Conservation (phyloP, 306 rosid genomes). For the Datisca glomerata region DNA sequence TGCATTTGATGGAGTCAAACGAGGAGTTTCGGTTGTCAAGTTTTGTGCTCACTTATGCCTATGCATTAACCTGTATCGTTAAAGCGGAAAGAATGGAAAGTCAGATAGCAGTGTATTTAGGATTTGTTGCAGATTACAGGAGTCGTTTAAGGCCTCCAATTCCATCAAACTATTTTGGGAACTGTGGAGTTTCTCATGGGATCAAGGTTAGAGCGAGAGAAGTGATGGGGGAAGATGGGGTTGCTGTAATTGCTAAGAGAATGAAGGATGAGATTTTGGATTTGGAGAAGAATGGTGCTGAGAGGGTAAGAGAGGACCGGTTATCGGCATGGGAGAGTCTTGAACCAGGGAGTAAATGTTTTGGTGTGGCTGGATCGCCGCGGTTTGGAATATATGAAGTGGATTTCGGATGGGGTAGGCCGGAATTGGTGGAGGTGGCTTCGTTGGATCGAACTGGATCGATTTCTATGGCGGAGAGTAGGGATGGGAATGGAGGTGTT, state of each 20-base stretch:
- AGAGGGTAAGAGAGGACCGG: constrained; percentile 9
- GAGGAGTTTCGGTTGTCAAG: constrained; percentile 27
- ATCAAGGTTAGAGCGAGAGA: neutral
- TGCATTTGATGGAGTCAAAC: constrained; percentile 3
- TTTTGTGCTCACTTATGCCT: constrained; percentile 17
- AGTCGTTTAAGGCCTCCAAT: constrained; percentile 16
- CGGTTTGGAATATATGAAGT: constrained; percentile 22
- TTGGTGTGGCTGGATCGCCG: constrained; percentile 38
- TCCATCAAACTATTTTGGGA: constrained; percentile 29
- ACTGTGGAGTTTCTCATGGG: constrained; percentile 10
- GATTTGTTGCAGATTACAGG: constrained; percentile 16
- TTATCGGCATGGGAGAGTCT: neutral
- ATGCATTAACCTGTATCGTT: constrained; percentile 15
- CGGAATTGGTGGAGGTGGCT: constrained; percentile 24
- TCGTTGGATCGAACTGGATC: constrained; percentile 2
- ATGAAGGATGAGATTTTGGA: constrained; percentile 7
- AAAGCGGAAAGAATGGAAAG: constrained; percentile 15
- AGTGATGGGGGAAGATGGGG: constrained; percentile 10
- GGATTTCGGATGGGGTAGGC: constrained; percentile 47
- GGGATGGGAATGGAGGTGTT: constrained; percentile 15
- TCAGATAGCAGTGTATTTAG: neutral
- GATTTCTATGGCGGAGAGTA: constrained; percentile 13
- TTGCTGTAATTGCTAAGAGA: constrained; percentile 5
- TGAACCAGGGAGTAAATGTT: neutral
- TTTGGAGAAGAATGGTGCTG: constrained; percentile 11